Percentiles rank a stretch among this genome's conserved stretches.
These are phyloP conservation scores for Poterioochromonas sp. DNA, from an alignment of 352 stramenopile species.

Conservation along the genomic window DNA sequence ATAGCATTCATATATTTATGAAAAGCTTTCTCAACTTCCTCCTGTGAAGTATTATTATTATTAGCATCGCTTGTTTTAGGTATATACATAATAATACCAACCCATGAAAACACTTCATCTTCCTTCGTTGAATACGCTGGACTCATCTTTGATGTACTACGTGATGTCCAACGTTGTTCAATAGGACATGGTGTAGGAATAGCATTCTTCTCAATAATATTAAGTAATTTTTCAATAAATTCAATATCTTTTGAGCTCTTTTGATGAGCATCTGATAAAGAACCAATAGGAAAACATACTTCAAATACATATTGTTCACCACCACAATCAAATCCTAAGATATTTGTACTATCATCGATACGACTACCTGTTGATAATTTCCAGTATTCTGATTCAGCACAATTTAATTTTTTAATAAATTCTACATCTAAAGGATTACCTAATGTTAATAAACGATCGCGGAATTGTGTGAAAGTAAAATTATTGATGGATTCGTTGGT, in stretches of 20 bases:
- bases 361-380: slow-evolving; percentile 75
- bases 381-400: slow-evolving; percentile 91
- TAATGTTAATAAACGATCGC: slow-evolving; percentile 64
- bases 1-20: slow-evolving; percentile 79
- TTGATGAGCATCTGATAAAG: slow-evolving; percentile 49
- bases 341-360: slow-evolving; percentile 76
- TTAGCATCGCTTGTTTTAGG: no score
- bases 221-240: slow-evolving; percentile 81
- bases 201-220: slow-evolving; percentile 74
- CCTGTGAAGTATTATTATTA: slow-evolving; percentile 58
- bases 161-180: slow-evolving; percentile 91
- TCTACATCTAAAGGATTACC: slow-evolving; percentile 70
- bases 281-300: slow-evolving; percentile 74
- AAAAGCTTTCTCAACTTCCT: slow-evolving; percentile 81
- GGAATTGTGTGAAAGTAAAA: slow-evolving; percentile 42
- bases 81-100: slow-evolving; percentile 95
- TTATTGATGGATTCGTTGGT: background rate
- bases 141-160: slow-evolving; percentile 78
- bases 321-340: slow-evolving; percentile 97
- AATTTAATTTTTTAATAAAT: slow-evolving; percentile 85
- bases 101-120: slow-evolving; percentile 78
- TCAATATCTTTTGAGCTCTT: slow-evolving; percentile 61
- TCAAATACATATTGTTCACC: slow-evolving; percentile 91
- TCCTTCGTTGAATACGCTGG: slow-evolving; percentile 59
- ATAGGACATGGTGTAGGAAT: slow-evolving; percentile 90